Percentiles rank a stretch among this genome's conserved stretches.
phyloP scores from a whole-genome alignment of 768 basidiomycete genomes.

The Pholiota conissans region DNA sequence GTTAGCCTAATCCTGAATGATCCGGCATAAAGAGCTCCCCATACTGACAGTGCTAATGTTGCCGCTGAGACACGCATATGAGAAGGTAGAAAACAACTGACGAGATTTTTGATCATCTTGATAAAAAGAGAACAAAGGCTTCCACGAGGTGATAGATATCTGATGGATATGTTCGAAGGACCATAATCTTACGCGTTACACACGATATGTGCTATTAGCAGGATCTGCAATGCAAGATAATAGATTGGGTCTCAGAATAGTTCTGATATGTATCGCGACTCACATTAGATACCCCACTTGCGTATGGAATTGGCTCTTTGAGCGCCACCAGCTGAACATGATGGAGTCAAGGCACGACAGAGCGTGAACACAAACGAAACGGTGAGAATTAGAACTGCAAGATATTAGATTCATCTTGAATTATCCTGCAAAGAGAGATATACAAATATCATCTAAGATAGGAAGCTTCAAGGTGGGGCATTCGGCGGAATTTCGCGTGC shows the following conservation, averaged over 20 bases:
- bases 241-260: too few relatives aligned
- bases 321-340: constrained; percentile 43
- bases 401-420: too few relatives aligned
- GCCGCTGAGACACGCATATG: neutral
- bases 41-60: constrained; percentile 41
- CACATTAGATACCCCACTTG: constrained; percentile 48
- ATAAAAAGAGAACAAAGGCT: neutral
- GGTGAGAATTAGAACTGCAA: too few relatives aligned
- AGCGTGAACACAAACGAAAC: too few relatives aligned
- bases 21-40: constrained; percentile 44
- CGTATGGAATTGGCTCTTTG: constrained; percentile 49
- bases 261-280: neutral
- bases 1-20: constrained; percentile 52
- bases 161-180: neutral
- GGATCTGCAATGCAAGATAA: constrained; percentile 30
- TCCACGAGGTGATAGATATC: neutral
- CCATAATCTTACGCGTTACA: too few relatives aligned
- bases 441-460: too few relatives aligned
- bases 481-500: too few relatives aligned
- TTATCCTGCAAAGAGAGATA: too few relatives aligned
- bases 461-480: too few relatives aligned
- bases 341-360: too few relatives aligned
- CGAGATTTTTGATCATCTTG: constrained; percentile 47
- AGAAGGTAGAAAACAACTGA: constrained; percentile 19
- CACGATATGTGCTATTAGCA: too few relatives aligned